A percentile compares a stretch with the other conserved stretches of the same genome.
Conservation (phyloP, 2,329 filamentous ascomycete species). For the Aspergillus sergii region DNA sequence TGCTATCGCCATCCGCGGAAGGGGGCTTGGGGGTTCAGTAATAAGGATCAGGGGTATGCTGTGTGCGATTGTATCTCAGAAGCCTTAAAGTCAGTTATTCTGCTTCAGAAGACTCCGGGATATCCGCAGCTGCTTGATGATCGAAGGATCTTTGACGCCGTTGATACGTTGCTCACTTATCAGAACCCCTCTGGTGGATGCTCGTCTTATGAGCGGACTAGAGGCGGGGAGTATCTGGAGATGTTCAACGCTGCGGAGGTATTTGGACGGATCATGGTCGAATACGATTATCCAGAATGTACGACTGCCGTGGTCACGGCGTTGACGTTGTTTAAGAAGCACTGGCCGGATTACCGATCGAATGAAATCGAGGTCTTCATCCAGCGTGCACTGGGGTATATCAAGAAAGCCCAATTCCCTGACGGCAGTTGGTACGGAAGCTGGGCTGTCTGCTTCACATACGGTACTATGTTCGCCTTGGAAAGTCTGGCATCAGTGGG, state of each 20-base stretch:
- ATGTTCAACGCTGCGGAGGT: constrained; percentile 14
- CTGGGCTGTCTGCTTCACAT: constrained; percentile 14
- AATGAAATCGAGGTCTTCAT: background rate
- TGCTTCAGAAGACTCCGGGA: constrained; percentile 2
- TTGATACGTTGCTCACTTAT: constrained; percentile 9
- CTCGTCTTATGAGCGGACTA: constrained; percentile 10
- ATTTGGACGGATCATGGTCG: constrained; percentile 14
- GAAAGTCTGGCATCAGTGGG: constrained; percentile 7
- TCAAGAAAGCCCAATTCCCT: background rate
- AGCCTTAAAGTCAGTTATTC: constrained; percentile 10
- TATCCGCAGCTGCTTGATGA: background rate
- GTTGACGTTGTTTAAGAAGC: constrained; percentile 1
- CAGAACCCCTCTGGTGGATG: constrained; percentile 14
- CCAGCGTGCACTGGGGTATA: background rate
- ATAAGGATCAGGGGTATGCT: constrained; percentile 6
- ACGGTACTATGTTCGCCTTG: constrained; percentile 16
- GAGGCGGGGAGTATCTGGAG: constrained; percentile 6
- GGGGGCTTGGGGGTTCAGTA: constrained; percentile 16
- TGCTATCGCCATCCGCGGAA: constrained; percentile 9
- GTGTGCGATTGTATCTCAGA: constrained; percentile 13
- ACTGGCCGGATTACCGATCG: constrained; percentile 5
- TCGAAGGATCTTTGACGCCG: background rate
- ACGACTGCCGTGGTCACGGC: constrained; percentile 9
- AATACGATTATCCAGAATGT: constrained; percentile 15
- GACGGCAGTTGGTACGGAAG: constrained; percentile 14